These are phyloP conservation scores for Teratosphaeria viscida DNA, from an alignment of 2,329 filamentous ascomycete species.

Conservation along the genomic window DNA sequence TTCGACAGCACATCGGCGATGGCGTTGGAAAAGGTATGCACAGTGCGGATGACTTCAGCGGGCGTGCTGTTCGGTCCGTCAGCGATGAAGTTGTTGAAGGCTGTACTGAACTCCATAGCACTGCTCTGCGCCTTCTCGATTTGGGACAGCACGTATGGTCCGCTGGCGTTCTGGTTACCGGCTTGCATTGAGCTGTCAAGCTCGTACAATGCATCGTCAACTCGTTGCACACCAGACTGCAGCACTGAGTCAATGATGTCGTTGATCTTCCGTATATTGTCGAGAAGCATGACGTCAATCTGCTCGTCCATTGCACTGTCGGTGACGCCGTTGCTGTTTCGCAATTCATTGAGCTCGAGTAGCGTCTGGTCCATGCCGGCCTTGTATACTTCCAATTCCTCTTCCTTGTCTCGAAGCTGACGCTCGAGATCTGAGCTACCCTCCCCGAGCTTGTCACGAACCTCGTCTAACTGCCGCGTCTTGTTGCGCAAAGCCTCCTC, in stretches of 20 bases:
- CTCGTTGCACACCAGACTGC: conserved; percentile 81
- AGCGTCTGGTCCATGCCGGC: conserved; percentile 95
- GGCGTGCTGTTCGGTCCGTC: conserved; percentile 88
- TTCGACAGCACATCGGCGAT: conserved; percentile 92
- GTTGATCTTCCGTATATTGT: conserved; percentile 86
- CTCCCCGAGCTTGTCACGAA: conserved; percentile 66
- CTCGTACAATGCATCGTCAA: conserved; percentile 95
- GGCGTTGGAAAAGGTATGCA: conserved; percentile 81
- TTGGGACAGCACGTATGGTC: conserved; percentile 87
- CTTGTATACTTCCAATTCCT: conserved; percentile 96
- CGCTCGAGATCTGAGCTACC: conserved; percentile 78
- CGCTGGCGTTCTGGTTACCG: conserved; percentile 94
- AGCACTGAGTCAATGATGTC: conserved; percentile 96
- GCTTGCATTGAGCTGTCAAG: conserved; percentile 97
- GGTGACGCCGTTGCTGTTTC: conserved; percentile 48
- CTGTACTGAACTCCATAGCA: conserved; percentile 92
- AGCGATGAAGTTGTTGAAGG: conserved; percentile 97
- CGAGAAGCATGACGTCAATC: conserved; percentile 77
- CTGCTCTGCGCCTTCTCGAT: conserved; percentile 93
- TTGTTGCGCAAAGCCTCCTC: conserved; percentile 86
- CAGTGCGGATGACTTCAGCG: conserved; percentile 82
- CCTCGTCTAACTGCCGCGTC: conserved; percentile 74
- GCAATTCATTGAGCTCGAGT: conserved; percentile 82
- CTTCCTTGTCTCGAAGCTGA: conserved; percentile 83
- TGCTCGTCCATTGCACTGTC: conserved; percentile 79